phyloP scores from a whole-genome alignment of 2,329 filamentous ascomycete species.

The Verticillium tricorpus region DNA sequence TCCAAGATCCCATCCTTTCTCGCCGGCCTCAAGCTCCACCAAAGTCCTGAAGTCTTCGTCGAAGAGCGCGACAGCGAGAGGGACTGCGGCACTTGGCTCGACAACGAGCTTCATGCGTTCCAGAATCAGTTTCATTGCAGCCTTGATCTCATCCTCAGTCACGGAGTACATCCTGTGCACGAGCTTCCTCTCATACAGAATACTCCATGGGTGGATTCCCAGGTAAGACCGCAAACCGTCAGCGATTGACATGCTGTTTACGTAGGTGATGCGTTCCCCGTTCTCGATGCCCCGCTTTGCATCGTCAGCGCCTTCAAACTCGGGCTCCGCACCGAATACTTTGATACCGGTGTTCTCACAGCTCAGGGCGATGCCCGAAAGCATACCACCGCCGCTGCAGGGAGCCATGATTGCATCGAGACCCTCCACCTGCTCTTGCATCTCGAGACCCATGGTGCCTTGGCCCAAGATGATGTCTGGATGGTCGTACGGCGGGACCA shows the following conservation, averaged over 20 bases:
- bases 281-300: constrained; percentile 58
- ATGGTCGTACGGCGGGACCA: constrained; percentile 81
- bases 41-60: constrained; percentile 68
- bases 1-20: constrained; percentile 60
- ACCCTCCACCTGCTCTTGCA: constrained; percentile 59
- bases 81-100: constrained; percentile 73
- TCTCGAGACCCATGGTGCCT: constrained; percentile 71
- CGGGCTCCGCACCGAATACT: constrained; percentile 77
- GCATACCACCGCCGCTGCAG: constrained; percentile 74
- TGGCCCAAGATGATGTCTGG: constrained; percentile 78
- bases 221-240: constrained; percentile 76
- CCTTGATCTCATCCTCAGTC: constrained; percentile 68
- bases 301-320: constrained; percentile 72
- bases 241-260: constrained; percentile 70
- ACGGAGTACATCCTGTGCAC: constrained; percentile 63
- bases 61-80: constrained; percentile 67
- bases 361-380: constrained; percentile 69
- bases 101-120: constrained; percentile 80
- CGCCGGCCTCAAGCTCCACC: constrained; percentile 60
- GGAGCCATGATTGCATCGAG: constrained; percentile 68
- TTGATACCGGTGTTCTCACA: constrained; percentile 58
- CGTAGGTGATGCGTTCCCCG: constrained; percentile 55
- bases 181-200: constrained; percentile 62
- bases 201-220: constrained; percentile 62
- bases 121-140: constrained; percentile 64